These are phyloP conservation scores for Nelumbo lutea DNA, from an alignment of 164 flowering plant genomes.

Conservation along the genomic window DNA sequence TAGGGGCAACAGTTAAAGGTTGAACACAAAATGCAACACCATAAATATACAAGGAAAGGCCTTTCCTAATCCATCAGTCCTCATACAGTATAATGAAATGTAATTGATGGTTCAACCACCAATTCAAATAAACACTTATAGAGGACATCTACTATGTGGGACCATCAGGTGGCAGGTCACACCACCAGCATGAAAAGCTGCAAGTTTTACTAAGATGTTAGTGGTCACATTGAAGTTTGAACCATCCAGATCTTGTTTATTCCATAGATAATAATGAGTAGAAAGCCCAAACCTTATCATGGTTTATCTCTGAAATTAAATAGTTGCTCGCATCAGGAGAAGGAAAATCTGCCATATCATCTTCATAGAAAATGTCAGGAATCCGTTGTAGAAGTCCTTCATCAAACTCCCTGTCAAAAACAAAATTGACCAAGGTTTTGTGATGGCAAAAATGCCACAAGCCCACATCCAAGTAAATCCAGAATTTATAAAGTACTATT, in stretches of 20 bases:
- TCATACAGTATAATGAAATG: background rate
- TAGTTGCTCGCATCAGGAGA: constrained; percentile 95
- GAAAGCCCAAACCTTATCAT: background rate
- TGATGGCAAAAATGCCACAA: background rate
- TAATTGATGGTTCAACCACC: background rate
- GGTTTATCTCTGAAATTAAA: constrained; percentile 74
- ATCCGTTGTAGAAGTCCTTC: constrained; percentile 73
- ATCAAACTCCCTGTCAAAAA: constrained; percentile 79
- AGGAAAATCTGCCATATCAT: constrained; percentile 52
- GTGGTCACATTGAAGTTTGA: background rate
- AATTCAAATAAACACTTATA: background rate
- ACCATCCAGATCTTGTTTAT: background rate
- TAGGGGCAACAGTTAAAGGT: too few species aligned
- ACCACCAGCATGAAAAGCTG: background rate
- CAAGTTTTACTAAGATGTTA: background rate
- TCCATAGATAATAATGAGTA: too few species aligned
- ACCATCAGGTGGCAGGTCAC: background rate
- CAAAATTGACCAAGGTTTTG: constrained; percentile 7
- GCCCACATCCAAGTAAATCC: background rate
- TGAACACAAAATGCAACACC: too few species aligned
- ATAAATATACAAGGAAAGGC: too few species aligned
- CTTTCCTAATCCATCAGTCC: too few species aligned
- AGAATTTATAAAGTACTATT: background rate
- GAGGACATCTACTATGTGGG: background rate
- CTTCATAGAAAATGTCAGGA: constrained; percentile 67